Base-by-base conservation (phyloP, 441 rosid species). In the Bocquillonia castaneifolia region DNA sequence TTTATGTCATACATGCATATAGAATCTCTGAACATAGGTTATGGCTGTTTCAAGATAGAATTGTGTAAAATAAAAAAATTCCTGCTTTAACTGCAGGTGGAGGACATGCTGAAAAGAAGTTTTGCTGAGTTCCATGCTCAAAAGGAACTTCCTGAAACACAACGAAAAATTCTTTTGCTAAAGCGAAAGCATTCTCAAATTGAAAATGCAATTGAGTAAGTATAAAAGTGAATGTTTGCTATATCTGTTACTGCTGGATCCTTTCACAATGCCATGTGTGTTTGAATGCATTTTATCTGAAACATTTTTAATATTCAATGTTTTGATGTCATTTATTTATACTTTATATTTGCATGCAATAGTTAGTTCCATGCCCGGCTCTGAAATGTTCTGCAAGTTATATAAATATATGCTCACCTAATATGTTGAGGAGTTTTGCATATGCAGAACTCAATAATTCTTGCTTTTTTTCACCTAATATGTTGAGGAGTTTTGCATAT, bases 31-130 rank as follows among this genome's bases (percentile, higher is more conserved):
- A 15, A 29, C 31, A 26, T 42, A 54, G 42, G 25, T 28, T 14
- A 42, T 40, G 18, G 17, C 42, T 29, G n/a, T 22, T 56, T 7
- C 17, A 29, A 32, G 22, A 48, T 20, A 40, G 12, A 50, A 67
- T 29, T 55, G 42, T 48, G 13, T 31, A 42, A 42, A 42, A 36
- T 7, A 31, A 1, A 29, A 55, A 66, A 36, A 14, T 53, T 28
- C 53, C 10, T n/a, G n/a, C n/a, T n/a, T 15, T 68, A 61, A 73
- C 20, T 76, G 77, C 80, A 94, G 99, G 97, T 94, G 74, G 99
- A 94, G 81, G 99, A 94, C 73, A 94, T 94, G 99, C 71, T 94
- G 81, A 94, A 94, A 84, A 86, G 98, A 85, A 94, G 97, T 80
- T 94, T 94, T 82, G 96, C 99, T 60, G 99, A 94, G 81, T 94